Evolutionary conservation across 495 filamentous ascomycete species (phyloP).

Genomic region (Xylaria longipes): DNA sequence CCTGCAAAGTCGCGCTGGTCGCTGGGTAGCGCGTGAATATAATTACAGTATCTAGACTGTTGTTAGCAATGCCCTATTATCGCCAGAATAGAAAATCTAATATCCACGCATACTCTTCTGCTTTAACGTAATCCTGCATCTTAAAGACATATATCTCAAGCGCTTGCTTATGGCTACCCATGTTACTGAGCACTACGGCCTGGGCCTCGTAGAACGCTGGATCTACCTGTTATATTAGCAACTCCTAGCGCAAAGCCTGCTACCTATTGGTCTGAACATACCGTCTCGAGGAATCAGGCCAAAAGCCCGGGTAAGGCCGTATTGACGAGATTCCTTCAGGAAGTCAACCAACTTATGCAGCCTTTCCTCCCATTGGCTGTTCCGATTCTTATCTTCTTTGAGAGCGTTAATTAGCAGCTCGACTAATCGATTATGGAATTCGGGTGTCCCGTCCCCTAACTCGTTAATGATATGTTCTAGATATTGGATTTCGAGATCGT

Average conservation of each 20-base stretch:
- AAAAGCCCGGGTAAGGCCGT: conserved; percentile 78
- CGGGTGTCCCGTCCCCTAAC: conserved; percentile 80
- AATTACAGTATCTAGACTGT: conserved; percentile 82
- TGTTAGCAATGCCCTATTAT: conserved; percentile 28
- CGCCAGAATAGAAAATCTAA: conserved; percentile 15
- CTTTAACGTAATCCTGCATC: conserved; percentile 82
- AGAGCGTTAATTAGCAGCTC: conserved; percentile 75
- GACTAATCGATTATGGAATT: conserved; percentile 85
- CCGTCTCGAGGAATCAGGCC: conserved; percentile 78
- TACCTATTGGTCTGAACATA: conserved; percentile 47
- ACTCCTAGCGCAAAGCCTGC: background rate
- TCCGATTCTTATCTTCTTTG: conserved; percentile 48
- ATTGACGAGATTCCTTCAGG: conserved; percentile 76
- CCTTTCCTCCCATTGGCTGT: conserved; percentile 60
- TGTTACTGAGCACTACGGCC: conserved; percentile 91
- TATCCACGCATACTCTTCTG: conserved; percentile 75
- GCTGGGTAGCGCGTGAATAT: conserved; percentile 65
- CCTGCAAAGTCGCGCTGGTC: conserved; percentile 33
- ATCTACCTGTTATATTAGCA: conserved; percentile 56
- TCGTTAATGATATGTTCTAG: conserved; percentile 91
- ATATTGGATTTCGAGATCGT: conserved; percentile 76
- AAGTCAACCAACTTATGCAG: conserved; percentile 74
- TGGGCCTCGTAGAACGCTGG: conserved; percentile 87
- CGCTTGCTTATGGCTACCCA: conserved; percentile 94
- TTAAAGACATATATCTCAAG: conserved; percentile 97